These are phyloP conservation scores for Mediolabrus comicus DNA, from an alignment of 108 stramenopile species.

Conservation along the genomic window DNA sequence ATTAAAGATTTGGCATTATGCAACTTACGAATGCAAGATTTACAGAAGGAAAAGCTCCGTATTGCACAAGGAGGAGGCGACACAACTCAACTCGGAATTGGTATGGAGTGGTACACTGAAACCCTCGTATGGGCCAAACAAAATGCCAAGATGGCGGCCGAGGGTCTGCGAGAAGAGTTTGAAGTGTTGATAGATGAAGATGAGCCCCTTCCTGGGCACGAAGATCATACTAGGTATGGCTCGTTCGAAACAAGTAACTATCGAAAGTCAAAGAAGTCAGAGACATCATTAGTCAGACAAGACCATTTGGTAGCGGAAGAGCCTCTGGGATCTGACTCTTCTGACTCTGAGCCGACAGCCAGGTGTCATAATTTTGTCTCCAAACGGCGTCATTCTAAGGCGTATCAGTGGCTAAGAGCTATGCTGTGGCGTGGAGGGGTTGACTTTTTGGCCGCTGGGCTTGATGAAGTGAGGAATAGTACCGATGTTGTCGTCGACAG, in stretches of 20 bases:
- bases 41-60: slow-evolving; percentile 63
- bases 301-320: slow-evolving; percentile 26
- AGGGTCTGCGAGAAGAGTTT: slow-evolving; percentile 36
- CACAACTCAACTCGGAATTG: neutral
- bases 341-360: neutral
- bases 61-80: slow-evolving; percentile 68
- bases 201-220: neutral
- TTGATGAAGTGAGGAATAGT: slow-evolving; percentile 33
- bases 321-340: neutral
- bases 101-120: slow-evolving; percentile 17
- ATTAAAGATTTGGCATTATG: slow-evolving; percentile 67
- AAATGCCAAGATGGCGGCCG: slow-evolving; percentile 31
- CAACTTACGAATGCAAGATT: slow-evolving; percentile 51
- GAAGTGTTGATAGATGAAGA: slow-evolving; percentile 40
- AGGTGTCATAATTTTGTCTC: neutral
- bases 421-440: slow-evolving; percentile 44
- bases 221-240: slow-evolving; percentile 1
- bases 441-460: slow-evolving; percentile 42
- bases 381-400: slow-evolving; percentile 3
- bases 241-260: neutral
- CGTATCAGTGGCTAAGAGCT: slow-evolving; percentile 23
- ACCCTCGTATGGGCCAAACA: slow-evolving; percentile 29
- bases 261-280: slow-evolving; percentile 11
- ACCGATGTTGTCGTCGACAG: slow-evolving; percentile 53
- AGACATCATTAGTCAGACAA: slow-evolving; percentile 11